Evolutionary conservation across 306 rosid species (phyloP).

Genomic region (Fagus crenata): DNA sequence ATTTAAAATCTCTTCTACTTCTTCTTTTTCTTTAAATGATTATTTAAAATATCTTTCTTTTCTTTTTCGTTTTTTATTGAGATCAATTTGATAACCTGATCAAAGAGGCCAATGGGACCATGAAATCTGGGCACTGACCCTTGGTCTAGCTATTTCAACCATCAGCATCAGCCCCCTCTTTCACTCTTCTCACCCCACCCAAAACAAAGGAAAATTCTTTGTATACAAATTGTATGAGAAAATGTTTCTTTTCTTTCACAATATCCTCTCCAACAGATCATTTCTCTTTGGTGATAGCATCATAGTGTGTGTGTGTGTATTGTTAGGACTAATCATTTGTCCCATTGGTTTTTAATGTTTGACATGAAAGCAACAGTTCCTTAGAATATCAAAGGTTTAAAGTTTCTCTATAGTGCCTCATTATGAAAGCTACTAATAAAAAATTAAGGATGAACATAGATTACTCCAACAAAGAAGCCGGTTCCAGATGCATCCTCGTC

Average conservation of each 20-base stretch:
- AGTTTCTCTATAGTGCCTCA: neutral
- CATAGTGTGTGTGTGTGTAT: too few relatives aligned
- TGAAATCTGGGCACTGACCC: neutral
- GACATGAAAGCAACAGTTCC: neutral
- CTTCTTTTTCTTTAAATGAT: too few relatives aligned
- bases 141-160: slow-evolving; percentile 1
- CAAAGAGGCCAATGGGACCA: neutral
- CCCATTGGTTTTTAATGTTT: neutral
- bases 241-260: neutral
- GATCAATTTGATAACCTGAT: neutral
- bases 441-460: neutral
- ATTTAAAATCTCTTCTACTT: neutral
- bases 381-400: neutral
- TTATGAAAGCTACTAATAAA: neutral
- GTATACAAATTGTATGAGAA: neutral
- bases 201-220: neutral
- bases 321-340: neutral
- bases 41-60: neutral
- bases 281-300: neutral
- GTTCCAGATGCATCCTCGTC: neutral
- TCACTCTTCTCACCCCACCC: neutral
- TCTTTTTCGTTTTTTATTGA: neutral
- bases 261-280: neutral
- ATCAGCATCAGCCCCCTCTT: neutral
- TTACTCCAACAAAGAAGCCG: neutral